Evolutionary conservation across 2,329 filamentous ascomycete genomes (phyloP).

Genomic region (Aspergillus phoenicis): DNA sequence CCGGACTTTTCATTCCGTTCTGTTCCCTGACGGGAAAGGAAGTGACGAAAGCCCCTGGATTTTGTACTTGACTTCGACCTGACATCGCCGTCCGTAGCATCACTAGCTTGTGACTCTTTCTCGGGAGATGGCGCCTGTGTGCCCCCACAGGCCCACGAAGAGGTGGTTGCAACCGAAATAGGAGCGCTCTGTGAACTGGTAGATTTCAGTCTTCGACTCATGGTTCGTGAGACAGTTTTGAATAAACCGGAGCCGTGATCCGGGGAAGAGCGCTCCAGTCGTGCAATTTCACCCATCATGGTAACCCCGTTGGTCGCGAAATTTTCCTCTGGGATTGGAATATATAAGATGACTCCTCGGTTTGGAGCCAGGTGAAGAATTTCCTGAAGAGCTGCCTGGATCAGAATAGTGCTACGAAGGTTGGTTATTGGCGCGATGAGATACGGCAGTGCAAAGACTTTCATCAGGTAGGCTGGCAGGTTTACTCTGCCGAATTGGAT

Average conservation of each 20-base stretch:
- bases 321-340: slow-evolving; percentile 69
- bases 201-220: slow-evolving; percentile 41
- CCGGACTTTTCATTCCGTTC: slow-evolving; percentile 6
- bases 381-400: slow-evolving; percentile 75
- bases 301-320: slow-evolving; percentile 72
- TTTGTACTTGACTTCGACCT: slow-evolving; percentile 23
- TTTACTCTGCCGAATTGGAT: slow-evolving; percentile 75
- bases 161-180: slow-evolving; percentile 26
- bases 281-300: slow-evolving; percentile 67
- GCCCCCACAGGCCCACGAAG: slow-evolving; percentile 20
- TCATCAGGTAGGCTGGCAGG: slow-evolving; percentile 77
- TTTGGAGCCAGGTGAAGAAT: slow-evolving; percentile 66
- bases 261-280: slow-evolving; percentile 51
- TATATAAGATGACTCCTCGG: slow-evolving; percentile 73
- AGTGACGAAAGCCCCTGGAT: slow-evolving; percentile 29
- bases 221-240: slow-evolving; percentile 41
- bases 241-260: slow-evolving; percentile 46
- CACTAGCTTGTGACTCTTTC: slow-evolving; percentile 9
- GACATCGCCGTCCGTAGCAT: slow-evolving; percentile 11
- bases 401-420: slow-evolving; percentile 74
- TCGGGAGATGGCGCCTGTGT: neutral
- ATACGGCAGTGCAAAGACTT: slow-evolving; percentile 68
- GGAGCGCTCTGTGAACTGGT: slow-evolving; percentile 32
- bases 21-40: slow-evolving; percentile 20
- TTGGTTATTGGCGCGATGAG: slow-evolving; percentile 75